These are phyloP conservation scores for Coriaria nepalensis DNA, from an alignment of 306 rosid species.

Conservation along the genomic window DNA sequence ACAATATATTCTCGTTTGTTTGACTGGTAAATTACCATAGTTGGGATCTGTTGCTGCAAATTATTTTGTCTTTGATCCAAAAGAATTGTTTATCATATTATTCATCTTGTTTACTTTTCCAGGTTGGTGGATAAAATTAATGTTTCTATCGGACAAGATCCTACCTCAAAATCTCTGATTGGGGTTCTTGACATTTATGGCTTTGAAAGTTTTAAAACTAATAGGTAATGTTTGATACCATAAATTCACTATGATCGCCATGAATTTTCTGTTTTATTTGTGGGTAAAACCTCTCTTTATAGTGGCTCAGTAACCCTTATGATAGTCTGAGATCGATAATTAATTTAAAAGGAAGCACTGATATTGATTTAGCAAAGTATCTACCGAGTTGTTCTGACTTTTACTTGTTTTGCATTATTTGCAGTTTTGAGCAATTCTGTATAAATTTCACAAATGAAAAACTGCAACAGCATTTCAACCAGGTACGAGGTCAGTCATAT, in stretches of 20 bases:
- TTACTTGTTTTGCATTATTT: constrained; percentile 15
- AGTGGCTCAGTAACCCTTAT: constrained; percentile 2
- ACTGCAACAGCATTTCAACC: constrained; percentile 99
- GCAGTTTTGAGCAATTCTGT: constrained; percentile 93
- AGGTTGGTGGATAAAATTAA: constrained; percentile 88
- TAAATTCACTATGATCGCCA: background rate
- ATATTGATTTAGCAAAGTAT: constrained; percentile 4
- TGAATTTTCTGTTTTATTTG: constrained; percentile 6
- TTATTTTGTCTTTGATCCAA: constrained; percentile 5
- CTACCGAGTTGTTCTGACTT: constrained; percentile 4
- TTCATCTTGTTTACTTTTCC: constrained; percentile 23
- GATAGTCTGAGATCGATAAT: background rate
- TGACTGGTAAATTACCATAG: constrained; percentile 47
- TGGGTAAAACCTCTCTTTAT: too few relatives aligned
- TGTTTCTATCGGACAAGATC: constrained; percentile 79
- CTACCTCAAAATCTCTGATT: constrained; percentile 53
- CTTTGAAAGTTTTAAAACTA: constrained; percentile 71
- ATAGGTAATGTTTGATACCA: constrained; percentile 39
- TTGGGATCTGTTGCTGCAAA: constrained; percentile 6
- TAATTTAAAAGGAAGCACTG: constrained; percentile 3
- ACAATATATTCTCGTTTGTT: constrained; percentile 74
- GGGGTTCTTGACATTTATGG: constrained; percentile 95
- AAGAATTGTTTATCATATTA: background rate
- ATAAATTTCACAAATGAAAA: constrained; percentile 87
- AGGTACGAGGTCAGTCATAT: constrained; percentile 93